Conservation (phyloP, 352 stramenopile genomes). For the Phytopythium litorale region DNA sequence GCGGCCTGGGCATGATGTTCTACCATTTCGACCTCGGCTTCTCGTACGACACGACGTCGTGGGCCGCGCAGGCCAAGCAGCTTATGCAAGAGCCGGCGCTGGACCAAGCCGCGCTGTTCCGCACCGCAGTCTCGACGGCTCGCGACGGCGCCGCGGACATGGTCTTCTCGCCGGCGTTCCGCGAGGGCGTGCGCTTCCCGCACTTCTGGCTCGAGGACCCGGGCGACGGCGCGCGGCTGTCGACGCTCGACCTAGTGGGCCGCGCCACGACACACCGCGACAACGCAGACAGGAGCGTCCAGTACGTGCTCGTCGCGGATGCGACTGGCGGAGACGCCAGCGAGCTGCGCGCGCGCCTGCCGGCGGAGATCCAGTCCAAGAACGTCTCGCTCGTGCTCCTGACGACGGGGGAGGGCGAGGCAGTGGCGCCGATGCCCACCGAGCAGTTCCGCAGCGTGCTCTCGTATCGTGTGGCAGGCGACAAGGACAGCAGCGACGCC, state of each 20-base stretch:
- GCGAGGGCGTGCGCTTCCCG: slow-evolving; percentile 57
- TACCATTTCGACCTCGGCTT: slow-evolving; percentile 87
- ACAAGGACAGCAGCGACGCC: slow-evolving; percentile 16
- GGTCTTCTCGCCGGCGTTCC: slow-evolving; percentile 45
- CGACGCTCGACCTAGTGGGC: slow-evolving; percentile 40
- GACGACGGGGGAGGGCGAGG: slow-evolving; percentile 14
- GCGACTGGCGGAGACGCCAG: slow-evolving; percentile 14
- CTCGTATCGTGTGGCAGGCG: slow-evolving; percentile 9
- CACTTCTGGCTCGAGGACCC: slow-evolving; percentile 49
- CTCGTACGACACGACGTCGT: slow-evolving; percentile 56
- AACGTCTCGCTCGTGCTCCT: slow-evolving; percentile 42
- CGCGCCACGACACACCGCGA: slow-evolving; percentile 8
- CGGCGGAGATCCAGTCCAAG: slow-evolving; percentile 13
- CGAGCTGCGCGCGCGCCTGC: slow-evolving; percentile 15
- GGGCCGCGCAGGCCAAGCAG: slow-evolving; percentile 36
- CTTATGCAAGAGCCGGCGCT: slow-evolving; percentile 62
- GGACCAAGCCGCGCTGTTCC: slow-evolving; percentile 47
- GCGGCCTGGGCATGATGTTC: slow-evolving; percentile 81
- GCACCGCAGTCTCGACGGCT: slow-evolving; percentile 8
- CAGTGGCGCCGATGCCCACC: not conserved
- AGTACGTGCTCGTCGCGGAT: slow-evolving; percentile 58
- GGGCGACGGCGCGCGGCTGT: slow-evolving; percentile 24
- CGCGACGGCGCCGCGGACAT: slow-evolving; percentile 3
- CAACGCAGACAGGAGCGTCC: slow-evolving; percentile 22
- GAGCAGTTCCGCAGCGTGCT: not conserved